Evolutionary conservation across 495 filamentous ascomycete species (phyloP), one percentile per base, ranked within the genome.

Genomic region (Alectoria sarmentosa): DNA sequence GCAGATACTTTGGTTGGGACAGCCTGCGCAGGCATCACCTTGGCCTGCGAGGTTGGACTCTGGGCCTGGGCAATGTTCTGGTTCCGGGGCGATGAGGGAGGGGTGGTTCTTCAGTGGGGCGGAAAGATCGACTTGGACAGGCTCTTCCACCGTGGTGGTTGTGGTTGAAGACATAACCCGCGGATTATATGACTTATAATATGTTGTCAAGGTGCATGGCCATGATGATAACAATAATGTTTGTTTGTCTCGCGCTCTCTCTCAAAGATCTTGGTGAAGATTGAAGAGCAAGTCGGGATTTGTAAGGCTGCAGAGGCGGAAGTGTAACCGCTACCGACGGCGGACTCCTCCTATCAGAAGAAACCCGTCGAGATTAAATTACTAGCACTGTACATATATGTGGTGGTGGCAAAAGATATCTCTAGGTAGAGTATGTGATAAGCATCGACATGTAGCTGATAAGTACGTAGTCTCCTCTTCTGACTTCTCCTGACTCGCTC

Each of bases 51-150:
- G 75, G 67, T 90, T 81, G 34, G 90, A 94, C 76, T 96, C 91
- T 42, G 94, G 94, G 4, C 94, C 94, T 38, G 95, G 95, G 71
- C 94, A 98, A 81, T 98, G 92, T 75, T 97, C 88, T 71, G 94
- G 94, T 70, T 96, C 92, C 42, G 93, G 94, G 30, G 94, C 94
- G 63, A 97, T 87, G 60, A 97, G 88, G 59, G 89, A 81, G 10
- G 92, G 91, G 17, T 85, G 83, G 46, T 80, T 76, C 72, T 89
- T 88, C 60, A 90, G 80, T 8, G 88, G 84, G 62, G 88, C 84
- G 57, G 84, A 76, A 65, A 94, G 78, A 61, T 88, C 86, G 65
- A 86, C 78, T 66, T 85, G 80, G 28, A 83, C 73, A 28, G 86
- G 82, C 68, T 85, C 86, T 76, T 91, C 86, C 42, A 94, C 74